Percentiles rank a stretch among this genome's conserved stretches.
phyloP scores from a whole-genome alignment of 2,329 filamentous ascomycete species.

The Akanthomyces lecanii region DNA sequence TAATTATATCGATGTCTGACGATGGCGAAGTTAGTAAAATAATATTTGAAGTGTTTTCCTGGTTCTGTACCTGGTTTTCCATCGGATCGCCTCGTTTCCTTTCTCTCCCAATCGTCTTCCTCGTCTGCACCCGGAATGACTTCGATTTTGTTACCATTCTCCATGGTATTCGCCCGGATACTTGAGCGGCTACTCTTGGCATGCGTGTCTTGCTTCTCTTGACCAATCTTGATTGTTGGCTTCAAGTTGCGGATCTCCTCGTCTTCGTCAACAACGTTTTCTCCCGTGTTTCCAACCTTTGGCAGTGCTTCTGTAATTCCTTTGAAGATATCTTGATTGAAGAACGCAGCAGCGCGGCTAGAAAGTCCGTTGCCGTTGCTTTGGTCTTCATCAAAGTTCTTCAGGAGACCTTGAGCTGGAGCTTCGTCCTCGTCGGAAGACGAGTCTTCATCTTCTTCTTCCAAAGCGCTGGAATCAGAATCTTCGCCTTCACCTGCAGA shows the following conservation, averaged over 20 bases:
- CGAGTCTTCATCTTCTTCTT: constrained; percentile 45
- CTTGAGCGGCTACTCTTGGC: constrained; percentile 24
- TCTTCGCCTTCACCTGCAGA: constrained; percentile 60
- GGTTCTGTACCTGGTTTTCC: constrained; percentile 53
- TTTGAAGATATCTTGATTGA: constrained; percentile 91
- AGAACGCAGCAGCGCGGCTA: constrained; percentile 81
- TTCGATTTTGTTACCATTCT: constrained; percentile 52
- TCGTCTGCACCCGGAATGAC: constrained; percentile 49
- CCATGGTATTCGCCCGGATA: constrained; percentile 28
- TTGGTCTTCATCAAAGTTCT: constrained; percentile 35
- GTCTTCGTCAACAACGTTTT: constrained; percentile 32
- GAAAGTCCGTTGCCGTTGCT: constrained; percentile 51
- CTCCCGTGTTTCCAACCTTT: constrained; percentile 28
- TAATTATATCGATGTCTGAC: constrained; percentile 93
- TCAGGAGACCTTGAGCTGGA: constrained; percentile 30
- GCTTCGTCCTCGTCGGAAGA: constrained; percentile 33
- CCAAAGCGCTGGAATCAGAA: constrained; percentile 59
- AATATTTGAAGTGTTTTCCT: background rate
- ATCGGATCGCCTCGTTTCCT: constrained; percentile 58
- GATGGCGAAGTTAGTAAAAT: constrained; percentile 21
- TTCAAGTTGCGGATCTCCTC: constrained; percentile 22
- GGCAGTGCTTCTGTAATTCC: constrained; percentile 65
- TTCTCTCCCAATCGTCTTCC: constrained; percentile 62
- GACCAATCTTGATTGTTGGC: constrained; percentile 30
- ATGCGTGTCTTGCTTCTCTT: constrained; percentile 14